Evolutionary conservation across 257 asterid species (phyloP).

Genomic region (Oldenlandia corymbosa): DNA sequence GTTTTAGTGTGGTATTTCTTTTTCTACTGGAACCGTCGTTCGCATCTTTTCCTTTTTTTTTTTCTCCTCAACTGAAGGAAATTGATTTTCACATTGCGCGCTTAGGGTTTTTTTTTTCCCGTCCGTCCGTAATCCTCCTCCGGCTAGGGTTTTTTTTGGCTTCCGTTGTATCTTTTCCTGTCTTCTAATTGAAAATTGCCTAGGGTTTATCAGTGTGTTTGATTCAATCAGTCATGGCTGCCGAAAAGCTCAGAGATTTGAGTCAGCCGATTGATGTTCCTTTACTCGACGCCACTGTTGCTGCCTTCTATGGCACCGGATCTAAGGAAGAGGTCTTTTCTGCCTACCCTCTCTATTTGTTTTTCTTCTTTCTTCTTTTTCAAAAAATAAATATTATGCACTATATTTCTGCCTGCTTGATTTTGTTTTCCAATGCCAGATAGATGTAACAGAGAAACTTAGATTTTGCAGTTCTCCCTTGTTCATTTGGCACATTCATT

Average conservation of each 20-base stretch:
- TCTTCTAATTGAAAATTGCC: not conserved
- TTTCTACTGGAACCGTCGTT: conserved; percentile 7
- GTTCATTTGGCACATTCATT: too few relatives aligned
- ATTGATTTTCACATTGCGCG: too few relatives aligned
- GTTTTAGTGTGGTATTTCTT: not conserved
- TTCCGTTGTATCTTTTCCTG: not conserved
- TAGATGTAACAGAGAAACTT: too few relatives aligned
- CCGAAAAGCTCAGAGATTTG: conserved; percentile 83
- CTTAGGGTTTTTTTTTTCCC: conserved; percentile 24
- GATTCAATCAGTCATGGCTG: conserved; percentile 62
- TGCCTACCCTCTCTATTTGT: not conserved
- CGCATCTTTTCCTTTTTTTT: not conserved
- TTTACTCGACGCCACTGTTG: conserved; percentile 86
- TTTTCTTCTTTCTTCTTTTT: not conserved
- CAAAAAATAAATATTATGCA: too few relatives aligned
- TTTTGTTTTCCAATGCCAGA: too few relatives aligned
- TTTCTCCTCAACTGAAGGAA: too few relatives aligned
- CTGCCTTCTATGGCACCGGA: conserved; percentile 95
- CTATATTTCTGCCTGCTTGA: not conserved
- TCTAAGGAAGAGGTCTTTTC: conserved; percentile 90
- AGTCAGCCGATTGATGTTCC: conserved; percentile 83
- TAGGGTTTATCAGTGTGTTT: conserved; percentile 33
- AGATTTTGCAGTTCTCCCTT: too few relatives aligned
- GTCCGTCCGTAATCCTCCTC: not conserved
- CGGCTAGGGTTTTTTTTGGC: conserved; percentile 4